Conservation (phyloP, 129 eudicot genomes). For the Helichrysum umbraculigerum region DNA sequence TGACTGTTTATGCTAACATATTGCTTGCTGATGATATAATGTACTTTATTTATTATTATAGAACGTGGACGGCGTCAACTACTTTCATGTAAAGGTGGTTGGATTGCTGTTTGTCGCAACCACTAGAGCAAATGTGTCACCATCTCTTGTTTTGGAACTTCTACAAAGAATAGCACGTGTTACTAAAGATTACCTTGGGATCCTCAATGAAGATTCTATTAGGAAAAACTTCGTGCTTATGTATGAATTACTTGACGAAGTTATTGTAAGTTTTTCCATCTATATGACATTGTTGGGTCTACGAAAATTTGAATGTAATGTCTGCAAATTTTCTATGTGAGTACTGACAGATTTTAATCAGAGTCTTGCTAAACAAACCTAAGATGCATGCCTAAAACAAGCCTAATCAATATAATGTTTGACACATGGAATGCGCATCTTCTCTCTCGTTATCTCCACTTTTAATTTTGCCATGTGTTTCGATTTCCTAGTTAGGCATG, state of each 20-base stretch:
- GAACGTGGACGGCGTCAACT: conserved; percentile 98
- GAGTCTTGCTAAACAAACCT: too few species aligned
- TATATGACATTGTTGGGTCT: conserved; percentile 17
- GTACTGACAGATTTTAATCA: not conserved
- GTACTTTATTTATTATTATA: conserved; percentile 27
- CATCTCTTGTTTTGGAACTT: conserved; percentile 89
- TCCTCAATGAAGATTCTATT: conserved; percentile 89
- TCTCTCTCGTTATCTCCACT: too few species aligned
- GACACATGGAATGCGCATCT: too few species aligned
- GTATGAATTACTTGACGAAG: conserved; percentile 95
- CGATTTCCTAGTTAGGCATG: too few species aligned
- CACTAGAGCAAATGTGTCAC: conserved; percentile 81
- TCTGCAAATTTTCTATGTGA: conserved; percentile 5
- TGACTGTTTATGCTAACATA: conserved; percentile 11
- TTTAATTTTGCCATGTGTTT: too few species aligned
- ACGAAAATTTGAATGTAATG: conserved; percentile 17
- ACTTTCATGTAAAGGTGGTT: conserved; percentile 94
- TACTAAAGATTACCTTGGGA: conserved; percentile 91
- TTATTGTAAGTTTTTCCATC: conserved; percentile 65
- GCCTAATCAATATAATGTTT: too few species aligned
- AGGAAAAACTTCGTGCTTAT: conserved; percentile 88
- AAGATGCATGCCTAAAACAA: too few species aligned
- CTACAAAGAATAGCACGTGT: conserved; percentile 94
- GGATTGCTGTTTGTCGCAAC: conserved; percentile 96
- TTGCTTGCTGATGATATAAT: conserved; percentile 20